Conservation (phyloP, 1,139 yeast species). For the Yamadazyma membranifaciens region DNA sequence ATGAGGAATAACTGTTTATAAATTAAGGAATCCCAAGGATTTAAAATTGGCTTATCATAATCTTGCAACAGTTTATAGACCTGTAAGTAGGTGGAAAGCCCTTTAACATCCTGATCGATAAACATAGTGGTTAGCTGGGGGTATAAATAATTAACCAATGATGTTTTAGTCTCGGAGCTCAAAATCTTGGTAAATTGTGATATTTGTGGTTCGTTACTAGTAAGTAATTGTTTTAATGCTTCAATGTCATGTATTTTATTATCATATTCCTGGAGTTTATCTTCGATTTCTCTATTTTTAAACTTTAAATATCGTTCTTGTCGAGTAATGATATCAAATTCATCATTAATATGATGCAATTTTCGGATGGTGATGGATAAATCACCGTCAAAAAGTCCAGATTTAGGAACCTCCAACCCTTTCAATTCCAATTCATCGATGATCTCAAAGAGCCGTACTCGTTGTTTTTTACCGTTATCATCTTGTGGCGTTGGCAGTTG, state of each 20-base stretch:
- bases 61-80: slow-evolving; percentile 8
- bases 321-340: slow-evolving; percentile 17
- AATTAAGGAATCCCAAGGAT: slow-evolving; percentile 16
- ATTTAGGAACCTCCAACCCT: slow-evolving; percentile 28
- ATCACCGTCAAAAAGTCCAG: slow-evolving; percentile 19
- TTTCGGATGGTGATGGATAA: slow-evolving; percentile 13
- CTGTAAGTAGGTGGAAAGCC: slow-evolving; percentile 2
- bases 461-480: slow-evolving; percentile 17
- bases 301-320: slow-evolving; percentile 21
- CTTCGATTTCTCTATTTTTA: slow-evolving; percentile 16
- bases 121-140: slow-evolving; percentile 6
- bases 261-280: background rate
- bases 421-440: slow-evolving; percentile 28
- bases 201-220: slow-evolving; percentile 1
- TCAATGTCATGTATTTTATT: slow-evolving; percentile 6
- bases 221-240: slow-evolving; percentile 5
- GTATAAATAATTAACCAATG: slow-evolving; percentile 10
- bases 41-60: slow-evolving; percentile 8
- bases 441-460: slow-evolving; percentile 21
- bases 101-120: slow-evolving; percentile 4
- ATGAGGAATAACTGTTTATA: slow-evolving; percentile 8
- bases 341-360: slow-evolving; percentile 16
- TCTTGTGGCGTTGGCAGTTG: slow-evolving; percentile 5
- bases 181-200: slow-evolving; percentile 5
- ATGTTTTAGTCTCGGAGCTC: slow-evolving; percentile 9